Conservation (phyloP, 1,284 basidiomycete species). For the Marasmius oreades region DNA sequence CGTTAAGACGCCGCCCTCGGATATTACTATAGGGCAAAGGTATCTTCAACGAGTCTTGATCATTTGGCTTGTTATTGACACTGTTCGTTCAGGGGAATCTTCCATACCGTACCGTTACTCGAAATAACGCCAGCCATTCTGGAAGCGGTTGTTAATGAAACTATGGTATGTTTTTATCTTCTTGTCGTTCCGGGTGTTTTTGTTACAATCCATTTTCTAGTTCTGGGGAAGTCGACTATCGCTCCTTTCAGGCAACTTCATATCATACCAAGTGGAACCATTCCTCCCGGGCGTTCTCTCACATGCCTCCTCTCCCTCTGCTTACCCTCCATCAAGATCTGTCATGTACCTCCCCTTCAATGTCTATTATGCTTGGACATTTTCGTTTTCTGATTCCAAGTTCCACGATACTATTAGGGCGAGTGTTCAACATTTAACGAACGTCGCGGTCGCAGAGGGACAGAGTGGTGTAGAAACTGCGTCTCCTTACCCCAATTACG, state of each 20-base stretch:
- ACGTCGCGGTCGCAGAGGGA: slow-evolving; percentile 38
- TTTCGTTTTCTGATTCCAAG: slow-evolving; percentile 28
- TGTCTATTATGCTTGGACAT: slow-evolving; percentile 44
- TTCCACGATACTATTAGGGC: slow-evolving; percentile 36
- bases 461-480: slow-evolving; percentile 34
- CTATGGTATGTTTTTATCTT: slow-evolving; percentile 30
- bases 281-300: slow-evolving; percentile 45
- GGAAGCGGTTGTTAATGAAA: slow-evolving; percentile 47
- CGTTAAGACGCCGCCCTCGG: slow-evolving; percentile 37
- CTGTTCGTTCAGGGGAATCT: slow-evolving; percentile 33
- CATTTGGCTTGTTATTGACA: background rate
- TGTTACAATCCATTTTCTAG: too few relatives aligned
- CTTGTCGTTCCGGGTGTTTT: background rate
- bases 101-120: slow-evolving; percentile 45
- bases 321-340: slow-evolving; percentile 45
- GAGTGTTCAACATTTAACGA: slow-evolving; percentile 34
- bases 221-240: slow-evolving; percentile 31
- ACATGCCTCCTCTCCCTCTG: slow-evolving; percentile 35
- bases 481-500: slow-evolving; percentile 51
- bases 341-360: slow-evolving; percentile 41
- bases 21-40: slow-evolving; percentile 39
- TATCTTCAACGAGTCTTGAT: slow-evolving; percentile 19
- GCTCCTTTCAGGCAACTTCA: slow-evolving; percentile 29
- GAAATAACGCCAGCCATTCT: slow-evolving; percentile 39
- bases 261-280: slow-evolving; percentile 54